Conservation (phyloP, 2,329 filamentous ascomycete genomes). For the Fusarium sp. region DNA sequence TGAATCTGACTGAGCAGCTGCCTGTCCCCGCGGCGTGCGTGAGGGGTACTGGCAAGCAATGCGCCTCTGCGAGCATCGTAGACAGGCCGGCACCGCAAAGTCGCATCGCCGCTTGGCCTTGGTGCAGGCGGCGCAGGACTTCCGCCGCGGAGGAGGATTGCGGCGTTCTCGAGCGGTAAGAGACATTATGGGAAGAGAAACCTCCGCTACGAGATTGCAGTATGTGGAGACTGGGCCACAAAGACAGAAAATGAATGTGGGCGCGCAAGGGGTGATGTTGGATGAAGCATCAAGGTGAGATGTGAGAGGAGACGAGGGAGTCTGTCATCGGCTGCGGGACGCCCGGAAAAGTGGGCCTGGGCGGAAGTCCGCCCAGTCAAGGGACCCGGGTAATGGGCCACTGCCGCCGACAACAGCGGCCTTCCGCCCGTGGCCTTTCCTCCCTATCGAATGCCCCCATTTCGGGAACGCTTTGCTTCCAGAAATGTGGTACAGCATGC, state of each 20-base stretch:
- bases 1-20: conserved; percentile 5
- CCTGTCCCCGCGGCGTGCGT: conserved; percentile 7
- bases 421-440: conserved; percentile 15
- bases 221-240: background rate
- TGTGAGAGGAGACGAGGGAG: background rate
- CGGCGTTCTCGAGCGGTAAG: conserved; percentile 55
- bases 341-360: conserved; percentile 39
- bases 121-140: conserved; percentile 71
- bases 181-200: conserved; percentile 43
- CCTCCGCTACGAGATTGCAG: background rate
- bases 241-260: background rate
- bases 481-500: background rate
- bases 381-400: background rate
- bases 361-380: conserved; percentile 50
- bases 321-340: background rate
- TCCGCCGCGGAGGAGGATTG: conserved; percentile 66
- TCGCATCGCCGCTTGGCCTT: conserved; percentile 72
- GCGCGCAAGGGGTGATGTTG: conserved; percentile 1
- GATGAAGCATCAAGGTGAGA: conserved; percentile 3
- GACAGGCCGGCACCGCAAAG: conserved; percentile 65
- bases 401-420: conserved; percentile 22
- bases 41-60: conserved; percentile 65
- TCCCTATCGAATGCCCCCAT: background rate
- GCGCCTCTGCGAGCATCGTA: conserved; percentile 65
- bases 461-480: too few relatives aligned